Conservation (phyloP, 2,329 filamentous ascomycete species). For the Aspergillus sp. region DNA sequence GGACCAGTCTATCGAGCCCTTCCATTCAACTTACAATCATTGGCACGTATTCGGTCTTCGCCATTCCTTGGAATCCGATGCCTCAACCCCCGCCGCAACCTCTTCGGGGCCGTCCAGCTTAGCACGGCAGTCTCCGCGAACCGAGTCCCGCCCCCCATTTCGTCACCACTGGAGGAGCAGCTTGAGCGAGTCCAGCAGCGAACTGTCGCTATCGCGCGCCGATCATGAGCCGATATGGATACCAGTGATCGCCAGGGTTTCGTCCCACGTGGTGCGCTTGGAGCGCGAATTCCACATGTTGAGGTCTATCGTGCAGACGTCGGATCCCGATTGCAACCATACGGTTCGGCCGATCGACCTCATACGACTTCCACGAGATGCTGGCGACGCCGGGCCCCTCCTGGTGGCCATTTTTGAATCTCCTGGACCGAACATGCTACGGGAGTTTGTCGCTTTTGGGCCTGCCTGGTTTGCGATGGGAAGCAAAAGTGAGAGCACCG, state of each 20-base stretch:
- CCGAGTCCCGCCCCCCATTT: slow-evolving; percentile 40
- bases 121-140: slow-evolving; percentile 42
- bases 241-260: slow-evolving; percentile 76
- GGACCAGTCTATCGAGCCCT: slow-evolving; percentile 60
- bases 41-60: slow-evolving; percentile 71
- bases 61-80: slow-evolving; percentile 52
- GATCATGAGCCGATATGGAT: slow-evolving; percentile 50
- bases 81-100: slow-evolving; percentile 48
- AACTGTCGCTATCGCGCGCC: slow-evolving; percentile 38
- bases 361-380: slow-evolving; percentile 65
- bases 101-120: slow-evolving; percentile 45
- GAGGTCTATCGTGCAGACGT: slow-evolving; percentile 67
- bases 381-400: slow-evolving; percentile 68
- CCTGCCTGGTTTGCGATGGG: slow-evolving; percentile 68
- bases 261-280: slow-evolving; percentile 75
- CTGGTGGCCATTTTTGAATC: slow-evolving; percentile 79
- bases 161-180: slow-evolving; percentile 51
- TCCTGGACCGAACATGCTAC: slow-evolving; percentile 71
- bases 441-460: slow-evolving; percentile 71
- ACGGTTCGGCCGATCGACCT: slow-evolving; percentile 81
- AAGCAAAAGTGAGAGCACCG: slow-evolving; percentile 44
- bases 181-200: slow-evolving; percentile 51
- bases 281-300: slow-evolving; percentile 85
- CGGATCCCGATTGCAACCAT: slow-evolving; percentile 71
- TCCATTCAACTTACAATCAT: slow-evolving; percentile 74